Evolutionary conservation across 1,139 yeast species (phyloP).

Genomic region (Blastobotrys aristatus): DNA sequence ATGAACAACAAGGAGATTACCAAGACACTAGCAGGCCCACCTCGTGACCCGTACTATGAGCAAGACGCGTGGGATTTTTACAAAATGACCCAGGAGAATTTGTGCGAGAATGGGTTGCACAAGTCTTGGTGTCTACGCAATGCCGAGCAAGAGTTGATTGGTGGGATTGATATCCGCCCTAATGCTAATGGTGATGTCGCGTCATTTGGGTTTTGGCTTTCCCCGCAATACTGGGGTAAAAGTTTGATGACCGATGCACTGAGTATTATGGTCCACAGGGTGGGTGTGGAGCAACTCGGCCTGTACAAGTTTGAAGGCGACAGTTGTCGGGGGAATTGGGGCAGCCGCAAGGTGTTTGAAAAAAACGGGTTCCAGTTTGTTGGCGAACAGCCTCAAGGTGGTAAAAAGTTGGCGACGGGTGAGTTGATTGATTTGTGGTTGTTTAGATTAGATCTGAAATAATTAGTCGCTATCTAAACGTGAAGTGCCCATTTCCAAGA

Average conservation of each 20-base stretch:
- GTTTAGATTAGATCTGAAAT: background rate
- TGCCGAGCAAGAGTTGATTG: constrained; percentile 9
- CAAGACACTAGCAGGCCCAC: constrained; percentile 19
- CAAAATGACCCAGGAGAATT: background rate
- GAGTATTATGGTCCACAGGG: constrained; percentile 14
- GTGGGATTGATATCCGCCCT: constrained; percentile 3
- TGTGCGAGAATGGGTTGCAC: background rate
- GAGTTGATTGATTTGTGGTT: constrained; percentile 5
- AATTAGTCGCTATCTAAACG: no score
- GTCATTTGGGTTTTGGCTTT: constrained; percentile 22
- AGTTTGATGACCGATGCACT: constrained; percentile 23
- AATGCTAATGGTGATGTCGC: constrained; percentile 12
- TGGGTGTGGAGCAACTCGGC: constrained; percentile 17
- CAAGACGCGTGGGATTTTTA: constrained; percentile 17
- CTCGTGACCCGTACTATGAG: constrained; percentile 13
- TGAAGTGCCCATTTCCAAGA: no score
- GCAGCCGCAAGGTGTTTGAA: constrained; percentile 21
- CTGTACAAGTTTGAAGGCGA: constrained; percentile 18
- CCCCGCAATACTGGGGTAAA: constrained; percentile 20
- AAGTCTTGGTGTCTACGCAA: constrained; percentile 20
- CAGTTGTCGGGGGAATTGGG: constrained; percentile 20
- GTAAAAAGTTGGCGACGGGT: constrained; percentile 2
- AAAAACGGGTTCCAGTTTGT: constrained; percentile 17
- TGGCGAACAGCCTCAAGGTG: background rate
- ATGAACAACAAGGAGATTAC: constrained; percentile 20